Conservation (phyloP, 176 grass and related monocot species). For the Miscanthus lutarioriparius region DNA sequence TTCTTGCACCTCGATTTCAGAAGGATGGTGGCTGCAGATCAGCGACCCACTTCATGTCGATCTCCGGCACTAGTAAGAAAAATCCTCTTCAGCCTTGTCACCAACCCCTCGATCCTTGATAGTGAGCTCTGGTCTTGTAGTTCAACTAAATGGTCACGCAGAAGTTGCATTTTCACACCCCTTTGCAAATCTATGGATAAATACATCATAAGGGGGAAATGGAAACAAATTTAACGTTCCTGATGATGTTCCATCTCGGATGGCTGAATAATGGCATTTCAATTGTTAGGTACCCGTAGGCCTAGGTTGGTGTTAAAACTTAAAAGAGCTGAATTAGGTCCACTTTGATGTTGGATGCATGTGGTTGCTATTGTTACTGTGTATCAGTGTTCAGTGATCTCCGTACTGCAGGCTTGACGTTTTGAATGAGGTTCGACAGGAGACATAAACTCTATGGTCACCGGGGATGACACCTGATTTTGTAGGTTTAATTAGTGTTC, state of each 20-base stretch:
- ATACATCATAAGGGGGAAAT: neutral
- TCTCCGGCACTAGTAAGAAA: neutral
- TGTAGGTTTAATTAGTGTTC: neutral
- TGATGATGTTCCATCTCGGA: neutral
- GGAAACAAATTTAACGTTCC: neutral
- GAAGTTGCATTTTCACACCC: neutral
- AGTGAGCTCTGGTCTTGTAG: neutral
- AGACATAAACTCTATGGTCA: neutral
- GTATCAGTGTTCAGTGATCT: neutral
- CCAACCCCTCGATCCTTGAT: neutral
- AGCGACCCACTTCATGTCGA: neutral
- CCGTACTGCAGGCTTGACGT: neutral
- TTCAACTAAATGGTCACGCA: neutral
- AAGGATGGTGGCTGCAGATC: neutral
- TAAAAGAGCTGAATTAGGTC: neutral
- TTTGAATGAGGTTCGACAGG: neutral
- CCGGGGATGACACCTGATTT: neutral
- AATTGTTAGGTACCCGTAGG: neutral
- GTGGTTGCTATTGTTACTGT: neutral
- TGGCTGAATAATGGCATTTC: neutral
- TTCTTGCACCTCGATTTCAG: neutral
- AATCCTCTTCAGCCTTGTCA: neutral
- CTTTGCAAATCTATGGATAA: neutral
- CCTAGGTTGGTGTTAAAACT: too few relatives aligned
- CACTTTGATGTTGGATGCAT: neutral